Base-by-base conservation (phyloP, 257 asterid genomes). In the Cinchona pubescens region DNA sequence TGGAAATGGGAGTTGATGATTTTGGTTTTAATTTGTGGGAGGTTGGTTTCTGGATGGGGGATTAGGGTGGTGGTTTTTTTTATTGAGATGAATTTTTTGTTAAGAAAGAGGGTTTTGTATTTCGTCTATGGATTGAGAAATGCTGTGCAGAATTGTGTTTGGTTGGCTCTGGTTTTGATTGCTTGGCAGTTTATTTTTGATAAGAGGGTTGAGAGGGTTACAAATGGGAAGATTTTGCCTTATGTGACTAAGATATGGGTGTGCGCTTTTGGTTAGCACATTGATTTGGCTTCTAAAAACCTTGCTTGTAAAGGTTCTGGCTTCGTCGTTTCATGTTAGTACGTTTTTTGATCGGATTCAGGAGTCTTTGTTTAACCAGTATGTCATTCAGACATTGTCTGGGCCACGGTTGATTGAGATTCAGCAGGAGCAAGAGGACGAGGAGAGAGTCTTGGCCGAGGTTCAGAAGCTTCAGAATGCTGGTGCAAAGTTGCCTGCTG, bases 1-100 rank as follows among this genome's bases (percentile, higher is more conserved):
- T 94, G 98, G 97, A 92, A 87, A 79, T 94, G 98, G 98, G 96
- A 88, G 51, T 7, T 92, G 56, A 87, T 92, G 96, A 74, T 90
- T 45, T 80, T 90, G 74, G 97, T 92, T 14, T 75, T 94, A 77
- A 90, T 94, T 23, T 94, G 87, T 55, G 98, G 98, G 25, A 83
- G 94, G 48, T 79, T 94, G 73, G 77, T 94, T 34, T 92, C 98
- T 1, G 98, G 98, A 3, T 92, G 96, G 94, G 92, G 76, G 21
- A 84, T 94, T 64, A 73, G 96, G 72, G 69, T 89, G 13, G 86
- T 81, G n/a, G 96, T 94, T 34, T 87, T 89, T 69, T 79, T 86
- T 1, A 83, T 91, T 9, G 97, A 94, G 76, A 55, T 96, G 74
- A 94, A 87, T 63, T 90, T 90, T 34, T 72, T 94, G 12, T 72